Percentiles rank a stretch among this genome's conserved stretches.
Conservation (phyloP, 1,284 basidiomycete genomes). For the Limonomyces culmigenus region DNA sequence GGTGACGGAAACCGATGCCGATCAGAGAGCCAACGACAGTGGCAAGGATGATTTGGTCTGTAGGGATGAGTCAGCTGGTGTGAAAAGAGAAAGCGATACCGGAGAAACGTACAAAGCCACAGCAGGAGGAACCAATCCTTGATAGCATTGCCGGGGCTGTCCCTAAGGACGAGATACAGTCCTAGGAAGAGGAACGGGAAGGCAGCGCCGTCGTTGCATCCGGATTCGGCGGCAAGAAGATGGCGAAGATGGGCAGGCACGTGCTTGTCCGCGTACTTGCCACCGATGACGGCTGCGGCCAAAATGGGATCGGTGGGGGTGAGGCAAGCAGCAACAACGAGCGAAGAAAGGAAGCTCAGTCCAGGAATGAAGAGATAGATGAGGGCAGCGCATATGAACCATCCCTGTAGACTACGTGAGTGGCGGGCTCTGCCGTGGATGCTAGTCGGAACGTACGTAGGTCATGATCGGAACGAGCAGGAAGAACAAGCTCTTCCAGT, state of each 20-base stretch:
- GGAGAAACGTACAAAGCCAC: conserved; percentile 48
- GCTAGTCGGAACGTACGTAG: conserved; percentile 36
- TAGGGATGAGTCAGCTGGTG: conserved; percentile 3
- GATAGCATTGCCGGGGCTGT: conserved; percentile 47
- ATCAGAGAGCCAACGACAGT: conserved; percentile 65
- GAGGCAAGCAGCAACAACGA: conserved; percentile 86
- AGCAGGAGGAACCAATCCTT: conserved; percentile 73
- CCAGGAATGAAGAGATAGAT: conserved; percentile 83
- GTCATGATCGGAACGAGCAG: conserved; percentile 84
- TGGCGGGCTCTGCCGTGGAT: background rate
- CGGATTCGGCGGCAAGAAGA: conserved; percentile 80
- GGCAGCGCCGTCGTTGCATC: conserved; percentile 88
- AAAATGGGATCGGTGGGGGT: conserved; percentile 95
- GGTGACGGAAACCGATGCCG: conserved; percentile 74
- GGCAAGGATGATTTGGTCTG: conserved; percentile 73
- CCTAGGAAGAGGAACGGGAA: conserved; percentile 95
- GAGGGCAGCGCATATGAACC: conserved; percentile 79
- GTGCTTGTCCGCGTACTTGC: conserved; percentile 97
- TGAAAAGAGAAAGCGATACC: conserved; percentile 3
- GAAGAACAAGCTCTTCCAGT: conserved; percentile 83
- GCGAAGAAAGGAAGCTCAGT: conserved; percentile 71
- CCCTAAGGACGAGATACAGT: conserved; percentile 73
- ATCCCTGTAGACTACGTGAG: conserved; percentile 38
- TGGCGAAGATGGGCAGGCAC: conserved; percentile 92
- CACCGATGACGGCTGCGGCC: conserved; percentile 83